Conservation (phyloP, 2,329 filamentous ascomycete genomes). For the Aureobasidium uvarum region DNA sequence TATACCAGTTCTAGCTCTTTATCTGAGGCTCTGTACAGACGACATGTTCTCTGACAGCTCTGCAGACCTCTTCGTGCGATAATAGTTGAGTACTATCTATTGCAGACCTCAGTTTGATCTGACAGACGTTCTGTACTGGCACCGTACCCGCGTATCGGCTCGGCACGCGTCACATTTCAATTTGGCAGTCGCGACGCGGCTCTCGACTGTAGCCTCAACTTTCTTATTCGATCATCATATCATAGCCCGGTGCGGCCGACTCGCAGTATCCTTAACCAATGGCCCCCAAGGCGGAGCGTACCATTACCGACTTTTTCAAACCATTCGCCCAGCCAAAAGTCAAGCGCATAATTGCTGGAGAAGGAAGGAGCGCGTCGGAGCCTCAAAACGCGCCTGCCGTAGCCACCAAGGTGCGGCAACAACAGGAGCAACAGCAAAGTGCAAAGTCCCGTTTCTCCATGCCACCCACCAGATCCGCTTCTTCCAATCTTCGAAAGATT, state of each 20-base stretch:
- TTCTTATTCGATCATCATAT: slow-evolving; percentile 1
- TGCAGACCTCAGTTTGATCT: background rate
- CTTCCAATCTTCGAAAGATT: background rate
- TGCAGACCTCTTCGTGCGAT: background rate
- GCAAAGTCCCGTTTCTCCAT: slow-evolving; percentile 32
- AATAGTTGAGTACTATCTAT: background rate
- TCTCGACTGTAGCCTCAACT: background rate
- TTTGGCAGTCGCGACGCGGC: slow-evolving; percentile 20
- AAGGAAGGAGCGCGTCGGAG: slow-evolving; percentile 20
- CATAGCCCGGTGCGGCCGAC: background rate
- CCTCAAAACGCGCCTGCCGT: slow-evolving; percentile 30
- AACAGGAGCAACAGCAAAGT: slow-evolving; percentile 28
- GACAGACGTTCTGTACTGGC: background rate
- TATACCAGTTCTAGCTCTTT: background rate
- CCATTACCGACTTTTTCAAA: slow-evolving; percentile 51
- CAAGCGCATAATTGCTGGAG: slow-evolving; percentile 24
- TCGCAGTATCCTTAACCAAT: slow-evolving; percentile 5
- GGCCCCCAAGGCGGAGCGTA: background rate
- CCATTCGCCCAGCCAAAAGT: slow-evolving; percentile 38
- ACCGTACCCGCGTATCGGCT: background rate
- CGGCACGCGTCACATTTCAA: slow-evolving; percentile 13
- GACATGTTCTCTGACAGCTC: background rate
- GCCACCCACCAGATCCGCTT: slow-evolving; percentile 7
- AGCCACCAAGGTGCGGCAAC: slow-evolving; percentile 29
- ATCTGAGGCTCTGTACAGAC: background rate